These are phyloP conservation scores for Wickerhamomyces sp. DNA, from an alignment of 1,139 yeast species.

Conservation along the genomic window DNA sequence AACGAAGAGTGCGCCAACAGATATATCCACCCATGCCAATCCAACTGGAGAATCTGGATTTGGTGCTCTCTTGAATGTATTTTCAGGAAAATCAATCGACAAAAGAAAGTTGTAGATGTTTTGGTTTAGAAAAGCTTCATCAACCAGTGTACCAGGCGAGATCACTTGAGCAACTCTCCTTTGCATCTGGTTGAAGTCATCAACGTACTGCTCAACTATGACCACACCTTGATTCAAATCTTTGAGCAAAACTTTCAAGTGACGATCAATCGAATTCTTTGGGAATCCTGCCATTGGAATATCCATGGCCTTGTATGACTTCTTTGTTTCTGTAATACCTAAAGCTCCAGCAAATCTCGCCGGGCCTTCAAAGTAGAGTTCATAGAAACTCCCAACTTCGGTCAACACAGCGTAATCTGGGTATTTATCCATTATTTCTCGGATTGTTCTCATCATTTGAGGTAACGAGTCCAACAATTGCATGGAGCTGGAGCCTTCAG, in stretches of 20 bases:
- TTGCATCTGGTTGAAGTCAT: constrained; percentile 29
- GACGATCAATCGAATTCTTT: constrained; percentile 60
- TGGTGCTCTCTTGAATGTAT: constrained; percentile 36
- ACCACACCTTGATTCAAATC: constrained; percentile 71
- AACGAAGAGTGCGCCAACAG: constrained; percentile 72
- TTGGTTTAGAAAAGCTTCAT: constrained; percentile 76
- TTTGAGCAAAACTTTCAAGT: constrained; percentile 66
- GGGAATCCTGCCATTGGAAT: constrained; percentile 96
- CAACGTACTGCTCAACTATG: constrained; percentile 57
- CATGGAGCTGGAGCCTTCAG: neutral
- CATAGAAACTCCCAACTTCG: constrained; percentile 91
- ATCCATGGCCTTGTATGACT: constrained; percentile 38
- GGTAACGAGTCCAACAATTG: constrained; percentile 8
- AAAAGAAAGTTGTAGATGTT: constrained; percentile 67
- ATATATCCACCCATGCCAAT: constrained; percentile 83
- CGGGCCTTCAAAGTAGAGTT: constrained; percentile 86
- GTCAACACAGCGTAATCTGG: constrained; percentile 75
- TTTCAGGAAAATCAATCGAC: constrained; percentile 56
- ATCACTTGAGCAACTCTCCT: constrained; percentile 76
- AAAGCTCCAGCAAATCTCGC: constrained; percentile 63
- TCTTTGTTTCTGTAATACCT: constrained; percentile 56
- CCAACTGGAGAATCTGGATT: constrained; percentile 56
- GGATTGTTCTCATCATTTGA: constrained; percentile 23
- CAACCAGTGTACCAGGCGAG: constrained; percentile 90
- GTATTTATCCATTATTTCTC: constrained; percentile 42